Evolutionary conservation across 2,329 filamentous ascomycete species (phyloP).

Genomic region (Didymella exigua): DNA sequence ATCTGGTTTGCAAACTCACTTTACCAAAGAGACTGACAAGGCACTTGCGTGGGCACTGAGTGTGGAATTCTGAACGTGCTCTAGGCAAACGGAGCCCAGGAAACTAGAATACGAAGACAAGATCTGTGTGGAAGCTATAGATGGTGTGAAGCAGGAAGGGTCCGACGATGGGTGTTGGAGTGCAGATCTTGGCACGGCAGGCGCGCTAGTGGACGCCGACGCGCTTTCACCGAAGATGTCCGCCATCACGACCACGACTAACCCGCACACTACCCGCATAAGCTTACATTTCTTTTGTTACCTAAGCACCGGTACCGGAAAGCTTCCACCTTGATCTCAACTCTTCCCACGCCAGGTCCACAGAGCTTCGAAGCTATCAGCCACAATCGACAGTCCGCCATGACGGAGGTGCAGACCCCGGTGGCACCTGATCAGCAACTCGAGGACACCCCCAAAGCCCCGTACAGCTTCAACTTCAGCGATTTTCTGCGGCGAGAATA

Average conservation of each 20-base stretch:
- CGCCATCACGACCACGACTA: conserved; percentile 1
- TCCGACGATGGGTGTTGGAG: not conserved
- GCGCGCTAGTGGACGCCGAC: conserved; percentile 9
- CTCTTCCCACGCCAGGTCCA: not conserved
- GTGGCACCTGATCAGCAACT: conserved; percentile 35
- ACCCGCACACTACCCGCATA: not conserved
- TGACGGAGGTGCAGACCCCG: conserved; percentile 41
- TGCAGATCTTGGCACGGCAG: conserved; percentile 11
- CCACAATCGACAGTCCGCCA: conserved; percentile 7
- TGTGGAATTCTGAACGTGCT: no score
- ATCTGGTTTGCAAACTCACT: no score
- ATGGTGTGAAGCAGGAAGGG: not conserved
- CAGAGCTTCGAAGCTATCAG: not conserved
- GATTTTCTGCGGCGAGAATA: conserved; percentile 84
- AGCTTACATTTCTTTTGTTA: not conserved
- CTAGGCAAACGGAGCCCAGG: no score
- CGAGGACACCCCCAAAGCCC: conserved; percentile 35
- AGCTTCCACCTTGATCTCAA: not conserved
- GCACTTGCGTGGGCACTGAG: no score
- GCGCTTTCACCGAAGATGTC: conserved; percentile 6
- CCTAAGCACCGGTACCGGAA: not conserved
- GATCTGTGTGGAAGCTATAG: not conserved
- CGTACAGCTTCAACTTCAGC: conserved; percentile 79
- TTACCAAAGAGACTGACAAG: no score
- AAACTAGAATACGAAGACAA: no score